phyloP scores from a whole-genome alignment of 352 stramenopile species.

The Globisporangium emineosum region DNA sequence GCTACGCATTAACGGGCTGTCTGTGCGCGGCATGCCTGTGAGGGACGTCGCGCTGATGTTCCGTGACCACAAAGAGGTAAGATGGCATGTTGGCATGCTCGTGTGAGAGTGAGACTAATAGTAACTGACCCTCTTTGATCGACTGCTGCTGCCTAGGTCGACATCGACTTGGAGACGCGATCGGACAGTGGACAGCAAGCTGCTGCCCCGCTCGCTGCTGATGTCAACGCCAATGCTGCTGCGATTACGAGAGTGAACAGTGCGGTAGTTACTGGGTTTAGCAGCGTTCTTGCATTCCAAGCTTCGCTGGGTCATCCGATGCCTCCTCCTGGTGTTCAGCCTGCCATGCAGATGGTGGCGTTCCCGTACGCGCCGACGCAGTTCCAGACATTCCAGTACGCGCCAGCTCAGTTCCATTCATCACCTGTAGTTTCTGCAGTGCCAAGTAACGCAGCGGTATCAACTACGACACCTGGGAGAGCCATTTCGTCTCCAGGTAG shows the following conservation, averaged over 20 bases:
- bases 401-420: neutral
- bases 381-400: neutral
- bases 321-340: constrained; percentile 3
- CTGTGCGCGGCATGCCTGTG: constrained; percentile 30
- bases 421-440: too few relatives aligned
- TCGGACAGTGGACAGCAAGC: neutral
- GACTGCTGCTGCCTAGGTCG: constrained; percentile 6
- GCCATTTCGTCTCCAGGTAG: constrained; percentile 8
- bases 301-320: neutral
- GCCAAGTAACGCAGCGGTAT: neutral
- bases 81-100: neutral
- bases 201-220: neutral
- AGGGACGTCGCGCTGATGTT: constrained; percentile 43
- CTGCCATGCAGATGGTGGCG: neutral
- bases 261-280: neutral
- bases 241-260: neutral
- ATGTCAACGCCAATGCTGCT: neutral
- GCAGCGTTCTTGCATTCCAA: neutral
- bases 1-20: constrained; percentile 33
- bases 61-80: constrained; percentile 34
- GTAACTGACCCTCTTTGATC: neutral
- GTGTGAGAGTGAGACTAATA: neutral
- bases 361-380: neutral
- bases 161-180: constrained; percentile 12
- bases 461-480: neutral